Evolutionary conservation across 2,329 filamentous ascomycete species (phyloP).

Genomic region (Neoscytalidium dimidiatum): DNA sequence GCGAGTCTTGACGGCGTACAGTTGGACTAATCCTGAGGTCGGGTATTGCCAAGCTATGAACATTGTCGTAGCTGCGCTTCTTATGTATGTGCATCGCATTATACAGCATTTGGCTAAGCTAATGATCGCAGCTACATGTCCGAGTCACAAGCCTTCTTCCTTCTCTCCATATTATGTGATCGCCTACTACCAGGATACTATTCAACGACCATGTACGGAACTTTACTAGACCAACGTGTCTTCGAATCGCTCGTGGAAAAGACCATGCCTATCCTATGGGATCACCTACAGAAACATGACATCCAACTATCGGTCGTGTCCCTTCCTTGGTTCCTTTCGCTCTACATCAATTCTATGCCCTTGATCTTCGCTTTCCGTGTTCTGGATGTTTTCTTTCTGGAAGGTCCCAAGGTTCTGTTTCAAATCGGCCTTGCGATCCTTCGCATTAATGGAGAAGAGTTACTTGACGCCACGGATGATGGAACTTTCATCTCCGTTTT

Average conservation of each 20-base stretch:
- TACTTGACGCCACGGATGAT: conserved; percentile 90
- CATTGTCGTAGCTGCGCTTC: conserved; percentile 93
- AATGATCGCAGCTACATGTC: conserved; percentile 74
- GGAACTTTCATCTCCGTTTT: conserved; percentile 95
- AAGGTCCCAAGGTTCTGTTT: conserved; percentile 95
- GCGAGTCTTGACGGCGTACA: conserved; percentile 92
- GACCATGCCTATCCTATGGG: conserved; percentile 98
- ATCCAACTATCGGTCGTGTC: conserved; percentile 97
- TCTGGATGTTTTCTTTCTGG: conserved; percentile 95
- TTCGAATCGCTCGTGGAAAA: conserved; percentile 98
- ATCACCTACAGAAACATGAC: conserved; percentile 94
- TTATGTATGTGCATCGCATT: conserved; percentile 63
- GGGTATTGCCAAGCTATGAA: conserved; percentile 99
- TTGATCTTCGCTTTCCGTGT: conserved; percentile 96
- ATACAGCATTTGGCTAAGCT: conserved; percentile 26
- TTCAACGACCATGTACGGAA: conserved; percentile 98
- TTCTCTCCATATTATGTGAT: conserved; percentile 89
- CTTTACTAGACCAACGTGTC: conserved; percentile 91
- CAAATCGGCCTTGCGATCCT: conserved; percentile 96
- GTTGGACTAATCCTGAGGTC: conserved; percentile 93
- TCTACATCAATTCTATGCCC: conserved; percentile 99
- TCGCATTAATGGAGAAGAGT: conserved; percentile 93
- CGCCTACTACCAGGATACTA: conserved; percentile 94
- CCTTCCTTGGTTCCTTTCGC: conserved; percentile 93
- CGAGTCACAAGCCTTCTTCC: conserved; percentile 91